Conservation (phyloP, 305 asterid species). For the Rubia balearica region DNA sequence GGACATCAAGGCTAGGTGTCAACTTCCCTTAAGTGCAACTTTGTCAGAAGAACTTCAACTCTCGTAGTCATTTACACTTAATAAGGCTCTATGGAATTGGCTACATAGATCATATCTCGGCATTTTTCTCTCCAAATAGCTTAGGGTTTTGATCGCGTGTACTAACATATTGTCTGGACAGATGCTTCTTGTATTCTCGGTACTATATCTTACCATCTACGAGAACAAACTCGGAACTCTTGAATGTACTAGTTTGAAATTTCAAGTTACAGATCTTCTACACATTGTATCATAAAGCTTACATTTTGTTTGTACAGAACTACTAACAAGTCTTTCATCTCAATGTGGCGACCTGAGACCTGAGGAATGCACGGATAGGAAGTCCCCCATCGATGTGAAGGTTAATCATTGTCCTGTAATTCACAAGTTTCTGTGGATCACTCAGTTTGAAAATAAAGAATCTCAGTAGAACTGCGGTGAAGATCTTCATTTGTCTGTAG, state of each 20-base stretch:
- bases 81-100: too few relatives aligned
- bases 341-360: background rate
- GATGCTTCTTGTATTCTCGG: background rate
- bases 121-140: background rate
- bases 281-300: background rate
- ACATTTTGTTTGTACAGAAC: background rate
- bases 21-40: conserved; percentile 44
- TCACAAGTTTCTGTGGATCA: conserved; percentile 35
- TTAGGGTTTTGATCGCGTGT: too few relatives aligned
- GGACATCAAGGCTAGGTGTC: conserved; percentile 84
- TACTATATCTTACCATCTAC: background rate
- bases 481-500: conserved; percentile 71
- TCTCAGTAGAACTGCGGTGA: conserved; percentile 50
- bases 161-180: too few relatives aligned
- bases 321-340: background rate
- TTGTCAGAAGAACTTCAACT: conserved; percentile 14
- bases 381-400: conserved; percentile 68
- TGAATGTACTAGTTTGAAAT: background rate
- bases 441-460: conserved; percentile 45
- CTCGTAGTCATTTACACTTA: conserved; percentile 26
- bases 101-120: background rate
- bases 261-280: background rate
- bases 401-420: conserved; percentile 52
- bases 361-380: conserved; percentile 31
- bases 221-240: background rate